Evolutionary conservation across 2,329 filamentous ascomycete species (phyloP).

Genomic region (Calycina herbarum): DNA sequence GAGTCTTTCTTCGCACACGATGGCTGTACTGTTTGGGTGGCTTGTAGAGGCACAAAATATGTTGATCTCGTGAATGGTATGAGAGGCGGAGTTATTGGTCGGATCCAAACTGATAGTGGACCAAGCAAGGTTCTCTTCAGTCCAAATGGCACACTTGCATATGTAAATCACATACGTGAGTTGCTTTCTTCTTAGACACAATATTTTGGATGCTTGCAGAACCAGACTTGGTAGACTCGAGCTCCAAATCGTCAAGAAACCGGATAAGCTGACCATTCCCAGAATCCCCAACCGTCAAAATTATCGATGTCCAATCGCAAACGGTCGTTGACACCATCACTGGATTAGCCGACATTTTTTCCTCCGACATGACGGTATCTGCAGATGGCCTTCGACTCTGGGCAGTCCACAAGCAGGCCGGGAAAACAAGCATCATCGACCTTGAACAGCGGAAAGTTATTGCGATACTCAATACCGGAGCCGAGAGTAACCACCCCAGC

Average conservation of each 20-base stretch:
- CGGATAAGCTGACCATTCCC: not conserved
- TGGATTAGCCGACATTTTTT: slow-evolving; percentile 11
- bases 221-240: not conserved
- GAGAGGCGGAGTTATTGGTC: slow-evolving; percentile 5
- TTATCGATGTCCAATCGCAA: slow-evolving; percentile 11
- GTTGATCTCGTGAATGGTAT: slow-evolving; percentile 11
- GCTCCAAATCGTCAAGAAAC: not conserved
- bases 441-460: slow-evolving; percentile 4
- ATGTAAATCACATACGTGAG: slow-evolving; percentile 13
- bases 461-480: slow-evolving; percentile 8
- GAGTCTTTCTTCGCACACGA: slow-evolving; percentile 12
- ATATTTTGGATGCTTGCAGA: too few relatives aligned
- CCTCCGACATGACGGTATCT: slow-evolving; percentile 16
- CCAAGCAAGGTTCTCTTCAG: slow-evolving; percentile 16
- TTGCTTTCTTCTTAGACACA: not conserved
- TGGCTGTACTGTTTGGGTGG: slow-evolving; percentile 12
- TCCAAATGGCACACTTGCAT: slow-evolving; percentile 12
- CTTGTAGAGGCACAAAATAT: slow-evolving; percentile 14
- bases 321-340: slow-evolving; percentile 2
- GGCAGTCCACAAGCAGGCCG: slow-evolving; percentile 12
- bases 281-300: slow-evolving; percentile 5
- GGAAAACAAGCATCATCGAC: slow-evolving; percentile 11
- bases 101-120: slow-evolving; percentile 6
- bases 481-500: slow-evolving; percentile 14
- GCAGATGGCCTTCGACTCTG: slow-evolving; percentile 14